Conservation (phyloP, 495 filamentous ascomycete species). For the Aspergillus baeticus region DNA sequence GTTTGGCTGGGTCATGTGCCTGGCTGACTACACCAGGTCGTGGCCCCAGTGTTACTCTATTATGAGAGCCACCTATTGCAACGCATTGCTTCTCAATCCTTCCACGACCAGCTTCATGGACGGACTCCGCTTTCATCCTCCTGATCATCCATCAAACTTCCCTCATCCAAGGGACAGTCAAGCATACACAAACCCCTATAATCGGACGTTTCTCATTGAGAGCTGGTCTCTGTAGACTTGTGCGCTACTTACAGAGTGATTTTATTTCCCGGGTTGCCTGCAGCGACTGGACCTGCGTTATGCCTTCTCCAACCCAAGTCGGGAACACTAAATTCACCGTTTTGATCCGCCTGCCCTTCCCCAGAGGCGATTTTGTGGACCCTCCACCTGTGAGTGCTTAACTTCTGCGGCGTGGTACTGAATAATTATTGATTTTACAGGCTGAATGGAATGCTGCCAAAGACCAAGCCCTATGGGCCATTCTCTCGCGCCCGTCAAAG, state of each 20-base stretch:
- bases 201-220: not conserved
- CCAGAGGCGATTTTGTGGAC: constrained; percentile 83
- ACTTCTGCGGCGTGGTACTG: not conserved
- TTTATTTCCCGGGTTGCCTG: not conserved
- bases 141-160: not conserved
- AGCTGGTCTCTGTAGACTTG: not conserved
- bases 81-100: not conserved
- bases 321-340: constrained; percentile 59
- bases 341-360: constrained; percentile 85
- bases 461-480: constrained; percentile 85
- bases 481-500: constrained; percentile 72
- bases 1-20: not conserved
- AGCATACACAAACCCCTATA: not conserved
- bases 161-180: not conserved
- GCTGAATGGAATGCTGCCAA: constrained; percentile 76
- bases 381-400: constrained; percentile 68
- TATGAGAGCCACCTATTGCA: not conserved
- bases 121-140: not conserved
- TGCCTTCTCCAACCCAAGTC: constrained; percentile 17
- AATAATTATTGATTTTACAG: constrained; percentile 32
- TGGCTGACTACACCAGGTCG: not conserved
- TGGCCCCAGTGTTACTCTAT: not conserved
- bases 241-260: not conserved
- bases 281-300: constrained; percentile 7
- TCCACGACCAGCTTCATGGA: not conserved